These are phyloP conservation scores for Melastoma candidum DNA, from an alignment of 441 rosid genomes.

Conservation along the genomic window DNA sequence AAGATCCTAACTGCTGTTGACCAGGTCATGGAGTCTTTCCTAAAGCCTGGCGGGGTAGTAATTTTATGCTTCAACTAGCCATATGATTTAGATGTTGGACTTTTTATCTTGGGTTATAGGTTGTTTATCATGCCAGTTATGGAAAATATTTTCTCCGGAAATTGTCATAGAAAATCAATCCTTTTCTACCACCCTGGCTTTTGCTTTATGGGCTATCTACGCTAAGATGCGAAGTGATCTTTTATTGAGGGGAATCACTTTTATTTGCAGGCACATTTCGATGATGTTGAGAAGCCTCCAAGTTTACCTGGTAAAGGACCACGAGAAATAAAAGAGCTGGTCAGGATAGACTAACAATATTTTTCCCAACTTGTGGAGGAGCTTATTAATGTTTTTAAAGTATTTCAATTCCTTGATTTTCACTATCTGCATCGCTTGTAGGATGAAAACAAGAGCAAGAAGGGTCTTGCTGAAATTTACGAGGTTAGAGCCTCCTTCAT, in stretches of 20 bases:
- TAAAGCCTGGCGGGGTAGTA: too few relatives aligned
- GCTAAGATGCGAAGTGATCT: conserved; percentile 8
- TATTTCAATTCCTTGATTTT: conserved; percentile 8
- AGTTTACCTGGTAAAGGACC: conserved; percentile 46
- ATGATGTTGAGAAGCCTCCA: conserved; percentile 60
- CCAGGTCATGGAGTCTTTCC: too few relatives aligned
- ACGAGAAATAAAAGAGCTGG: conserved; percentile 64
- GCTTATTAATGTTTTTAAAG: too few relatives aligned
- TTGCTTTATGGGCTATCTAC: background rate
- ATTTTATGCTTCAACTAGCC: too few relatives aligned
- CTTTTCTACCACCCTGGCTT: too few relatives aligned
- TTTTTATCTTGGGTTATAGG: too few relatives aligned
- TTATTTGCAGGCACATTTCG: conserved; percentile 25
- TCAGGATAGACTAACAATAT: conserved; percentile 21
- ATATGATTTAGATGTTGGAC: too few relatives aligned
- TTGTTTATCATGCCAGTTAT: too few relatives aligned
- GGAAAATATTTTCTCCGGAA: too few relatives aligned
- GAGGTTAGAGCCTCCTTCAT: conserved; percentile 49
- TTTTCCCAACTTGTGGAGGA: background rate
- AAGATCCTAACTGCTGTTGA: background rate
- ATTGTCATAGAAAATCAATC: too few relatives aligned
- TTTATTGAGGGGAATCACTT: conserved; percentile 25
- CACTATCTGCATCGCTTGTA: conserved; percentile 27
- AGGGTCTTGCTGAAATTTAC: conserved; percentile 86
- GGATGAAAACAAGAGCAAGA: conserved; percentile 90